A percentile compares a stretch with the other conserved stretches of the same genome.
Evolutionary conservation across 2,329 filamentous ascomycete genomes (phyloP).

Genomic region (Nectriaceae sp.): DNA sequence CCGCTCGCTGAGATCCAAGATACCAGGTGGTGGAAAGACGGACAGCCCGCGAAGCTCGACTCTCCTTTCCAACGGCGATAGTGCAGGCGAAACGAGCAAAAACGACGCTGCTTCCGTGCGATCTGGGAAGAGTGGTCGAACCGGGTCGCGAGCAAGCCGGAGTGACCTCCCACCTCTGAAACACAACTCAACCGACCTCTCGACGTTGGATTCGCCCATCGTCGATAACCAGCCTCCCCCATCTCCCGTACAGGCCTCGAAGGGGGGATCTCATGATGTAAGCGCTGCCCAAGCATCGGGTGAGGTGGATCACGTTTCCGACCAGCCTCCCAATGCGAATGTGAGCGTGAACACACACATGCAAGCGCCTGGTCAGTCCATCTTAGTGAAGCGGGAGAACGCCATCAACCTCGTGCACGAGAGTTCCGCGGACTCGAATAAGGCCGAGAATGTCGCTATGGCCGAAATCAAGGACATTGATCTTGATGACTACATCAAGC

Average conservation of each 20-base stretch:
- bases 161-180: slow-evolving; percentile 44
- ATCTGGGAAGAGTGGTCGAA: slow-evolving; percentile 64
- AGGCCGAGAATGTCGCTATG: slow-evolving; percentile 69
- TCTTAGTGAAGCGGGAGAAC: slow-evolving; percentile 80
- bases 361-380: slow-evolving; percentile 81
- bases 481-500: slow-evolving; percentile 95
- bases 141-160: slow-evolving; percentile 47
- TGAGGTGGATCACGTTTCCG: slow-evolving; percentile 93
- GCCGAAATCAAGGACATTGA: slow-evolving; percentile 90
- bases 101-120: slow-evolving; percentile 73
- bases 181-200: slow-evolving; percentile 44
- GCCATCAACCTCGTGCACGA: slow-evolving; percentile 65
- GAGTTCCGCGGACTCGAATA: slow-evolving; percentile 47
- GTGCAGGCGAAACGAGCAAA: slow-evolving; percentile 55
- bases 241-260: slow-evolving; percentile 79
- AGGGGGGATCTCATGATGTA: slow-evolving; percentile 72
- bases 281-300: slow-evolving; percentile 80
- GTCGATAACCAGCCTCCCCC: slow-evolving; percentile 67
- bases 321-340: slow-evolving; percentile 74
- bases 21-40: slow-evolving; percentile 69
- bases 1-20: slow-evolving; percentile 84
- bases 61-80: slow-evolving; percentile 63
- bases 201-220: slow-evolving; percentile 45
- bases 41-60: slow-evolving; percentile 83
- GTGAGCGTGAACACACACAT: slow-evolving; percentile 58